Evolutionary conservation across 2,329 filamentous ascomycete species (phyloP).

Genomic region (Cercospora sp.): DNA sequence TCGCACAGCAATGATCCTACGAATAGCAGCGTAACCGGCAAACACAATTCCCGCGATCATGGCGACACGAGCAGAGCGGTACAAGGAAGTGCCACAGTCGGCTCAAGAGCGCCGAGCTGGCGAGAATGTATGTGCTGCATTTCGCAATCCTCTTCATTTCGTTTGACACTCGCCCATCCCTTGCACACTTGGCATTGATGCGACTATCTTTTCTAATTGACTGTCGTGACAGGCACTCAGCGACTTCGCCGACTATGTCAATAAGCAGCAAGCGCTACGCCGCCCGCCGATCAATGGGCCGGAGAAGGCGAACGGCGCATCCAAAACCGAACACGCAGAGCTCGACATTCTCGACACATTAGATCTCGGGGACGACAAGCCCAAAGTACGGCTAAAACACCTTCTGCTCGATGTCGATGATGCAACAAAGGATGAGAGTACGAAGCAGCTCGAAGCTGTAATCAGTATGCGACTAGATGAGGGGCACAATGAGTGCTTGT

Average conservation of each 20-base stretch:
- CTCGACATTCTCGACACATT: conserved; percentile 85
- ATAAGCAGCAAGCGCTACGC: conserved; percentile 81
- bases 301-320: conserved; percentile 44
- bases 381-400: conserved; percentile 69
- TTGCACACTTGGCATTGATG: background rate
- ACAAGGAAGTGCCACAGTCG: conserved; percentile 51
- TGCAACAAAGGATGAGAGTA: conserved; percentile 54
- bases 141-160: background rate
- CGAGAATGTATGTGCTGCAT: conserved; percentile 64
- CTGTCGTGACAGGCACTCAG: conserved; percentile 65
- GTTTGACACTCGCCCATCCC: background rate
- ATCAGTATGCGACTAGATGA: conserved; percentile 72
- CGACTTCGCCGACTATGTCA: conserved; percentile 97
- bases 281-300: conserved; percentile 39
- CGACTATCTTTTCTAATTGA: background rate
- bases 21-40: conserved; percentile 12
- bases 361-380: conserved; percentile 68
- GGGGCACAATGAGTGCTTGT: conserved; percentile 83
- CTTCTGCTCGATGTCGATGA: conserved; percentile 64
- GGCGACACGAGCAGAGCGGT: conserved; percentile 38
- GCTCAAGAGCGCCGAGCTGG: conserved; percentile 81
- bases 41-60: conserved; percentile 28
- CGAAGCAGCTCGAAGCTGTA: conserved; percentile 64
- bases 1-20: conserved; percentile 17
- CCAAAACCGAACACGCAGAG: conserved; percentile 74